Base-by-base conservation (phyloP, 441 rosid species). In the Brassica balearica region DNA sequence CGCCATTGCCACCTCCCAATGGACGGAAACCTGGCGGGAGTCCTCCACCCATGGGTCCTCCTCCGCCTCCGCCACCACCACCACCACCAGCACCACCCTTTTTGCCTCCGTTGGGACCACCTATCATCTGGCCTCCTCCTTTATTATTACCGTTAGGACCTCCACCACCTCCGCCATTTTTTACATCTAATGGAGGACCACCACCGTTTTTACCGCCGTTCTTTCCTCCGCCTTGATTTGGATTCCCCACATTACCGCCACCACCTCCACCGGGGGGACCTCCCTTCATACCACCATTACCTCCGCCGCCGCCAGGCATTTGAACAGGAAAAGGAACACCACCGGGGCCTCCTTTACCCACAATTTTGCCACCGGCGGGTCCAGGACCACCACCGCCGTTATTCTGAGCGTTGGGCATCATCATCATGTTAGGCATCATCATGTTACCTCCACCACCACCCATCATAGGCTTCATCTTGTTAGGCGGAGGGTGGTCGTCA, bases 401-500 rank as follows among this genome's bases (percentile, higher is more conserved):
- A 76, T 87, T 89, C 12, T 82, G 94, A n/a, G 87, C 78, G 82
- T 87, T 82, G 74, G 82, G 87, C 27, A 25, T 25, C 88, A 25
- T 25, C 87, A 85, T 79, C 87, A 78, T 79, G 67, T 71, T 82
- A 79, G 83, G 88, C 88, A 87, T 79, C 85, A 78, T 78, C 82
- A 68, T 73, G 78, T 85, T 15, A 69, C 75, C 82, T 25, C 69
- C 63, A 34, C 83, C 74, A 69, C 69, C 80, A 76, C 75, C 85
- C 87, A 79, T 83, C 15, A 76, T 83, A 15, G 94, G 89, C 53
- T 88, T 88, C 89, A 83, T 86, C 81, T 82, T 88, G 73, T 75
- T 85, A 22, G 79, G 66, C 8, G 83, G 81, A 55, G 76, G 89
- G 65, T 76, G 88, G 23, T 86, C 91, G 53, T 84, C 68, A 69